Base-by-base conservation (phyloP, 2,329 filamentous ascomycete species). In the Bisporella sp. region DNA sequence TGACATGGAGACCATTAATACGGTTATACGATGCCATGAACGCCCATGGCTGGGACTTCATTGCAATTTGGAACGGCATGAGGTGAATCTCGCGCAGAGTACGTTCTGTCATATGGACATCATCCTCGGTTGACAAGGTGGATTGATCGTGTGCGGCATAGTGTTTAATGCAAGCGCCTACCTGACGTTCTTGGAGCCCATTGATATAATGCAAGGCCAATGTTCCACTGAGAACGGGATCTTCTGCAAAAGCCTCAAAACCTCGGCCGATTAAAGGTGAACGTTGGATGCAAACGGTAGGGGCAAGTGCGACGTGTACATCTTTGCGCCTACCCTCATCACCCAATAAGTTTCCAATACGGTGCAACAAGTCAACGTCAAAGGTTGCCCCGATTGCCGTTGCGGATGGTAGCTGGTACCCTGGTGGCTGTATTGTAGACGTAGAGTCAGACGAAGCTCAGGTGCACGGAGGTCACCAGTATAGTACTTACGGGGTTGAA, bases 401-500 rank as follows among this genome's bases (percentile, higher is more conserved):
- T 13, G 35, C 35, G 9, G 35, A 39, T 11, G 35, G 35, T 9
- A 39, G 35, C 9, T 11, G 35, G 13, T 39, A 39, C 35, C 35
- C 35, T 39, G 35, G 35, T 11, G 35, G 35, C 35, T 39, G 13
- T 13, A 39, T 21, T 21, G 21, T 21, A 21, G 21, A 3, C 21
- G 21, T 21, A 2, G 21, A 21, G 21, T 21, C 21, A 21, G 21
- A 21, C 21, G 21, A 21, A 21, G 21, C 21, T 21, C 21, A 2
- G 3, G 21, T 3, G 21, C 21, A 21, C 21, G 3, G 21, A 21
- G 21, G 21, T 21, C 21, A 62, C 52, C 71, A 73, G 1, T 71
- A 71, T 4, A 71, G 67, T 68, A 72, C 57, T 67, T 71, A 9
- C 35, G 35, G 35, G 35, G 35, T 39, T 39, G 35, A 39, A 39